Base-by-base conservation (phyloP, 768 basidiomycete genomes). In the Mycena latifolia region DNA sequence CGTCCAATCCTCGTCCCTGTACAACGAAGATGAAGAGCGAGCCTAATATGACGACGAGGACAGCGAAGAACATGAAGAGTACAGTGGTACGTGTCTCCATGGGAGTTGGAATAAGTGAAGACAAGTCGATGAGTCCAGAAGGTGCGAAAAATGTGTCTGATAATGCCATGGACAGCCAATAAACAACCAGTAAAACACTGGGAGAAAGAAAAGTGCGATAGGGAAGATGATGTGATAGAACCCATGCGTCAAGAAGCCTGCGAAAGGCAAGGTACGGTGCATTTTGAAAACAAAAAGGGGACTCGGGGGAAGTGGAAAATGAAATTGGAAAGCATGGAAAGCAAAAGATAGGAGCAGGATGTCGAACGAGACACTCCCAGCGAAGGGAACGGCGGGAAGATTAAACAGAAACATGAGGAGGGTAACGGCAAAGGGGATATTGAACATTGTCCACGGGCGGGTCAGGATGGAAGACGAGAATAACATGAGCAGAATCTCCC, bases 121-220 rank as follows among this genome's bases (percentile, higher is more conserved):
- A 43, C n/a, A 43, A n/a, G n/a, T n/a, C n/a, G 6, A 22, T 43
- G n/a, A 43, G 41, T 43, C 41, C n/a, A 22, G 47, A 15, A 14
- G 57, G 52, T 41, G 27, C 50, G 47, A 73, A 65, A 55, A 81
- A 77, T 1, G 75, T 75, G 60, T 86, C 84, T 14, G 74, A 73
- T 24, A 90, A 73, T 0, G 89, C 85, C 24, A 79, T 69, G 3
- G 86, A 88, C 27, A 89, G 69, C 39, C 87, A 76, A 66, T 78
- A 80, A 20, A 78, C 71, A 11, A 82, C 74, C 4, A 86, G 52
- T 20, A 87, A n/a, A 85, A 69, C 2, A 81, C 77, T 0, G 88
- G 88, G 24, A 86, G 67, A 73, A 87, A 87, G 69, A 86, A 86
- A 9, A 81, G 47, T 5, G 81, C 45, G 6, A 82, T 71, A 0